Evolutionary conservation across 352 stramenopile genomes (phyloP).

Genomic region (Pythium sp.): DNA sequence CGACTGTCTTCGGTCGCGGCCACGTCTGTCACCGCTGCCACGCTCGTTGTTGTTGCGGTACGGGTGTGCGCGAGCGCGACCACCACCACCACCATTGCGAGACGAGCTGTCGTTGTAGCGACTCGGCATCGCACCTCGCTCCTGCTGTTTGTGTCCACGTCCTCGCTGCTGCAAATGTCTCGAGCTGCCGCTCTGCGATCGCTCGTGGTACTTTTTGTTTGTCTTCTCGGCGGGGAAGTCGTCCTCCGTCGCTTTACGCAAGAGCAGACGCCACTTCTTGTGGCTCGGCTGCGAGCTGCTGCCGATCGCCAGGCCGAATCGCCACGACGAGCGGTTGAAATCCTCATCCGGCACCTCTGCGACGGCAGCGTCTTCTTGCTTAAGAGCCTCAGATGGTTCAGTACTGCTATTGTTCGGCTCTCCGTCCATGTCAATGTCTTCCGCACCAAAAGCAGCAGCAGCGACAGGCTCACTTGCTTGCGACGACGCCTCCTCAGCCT

Average conservation of each 20-base stretch:
- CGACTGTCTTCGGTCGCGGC: conserved; percentile 5
- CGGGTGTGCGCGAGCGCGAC: conserved; percentile 38
- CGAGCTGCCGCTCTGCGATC: conserved; percentile 18
- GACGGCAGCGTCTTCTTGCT: neutral
- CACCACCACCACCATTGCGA: conserved; percentile 13
- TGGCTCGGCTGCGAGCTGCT: conserved; percentile 44
- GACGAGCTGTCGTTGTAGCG: conserved; percentile 19
- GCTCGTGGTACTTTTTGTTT: conserved; percentile 71
- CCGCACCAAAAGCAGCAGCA: conserved; percentile 12
- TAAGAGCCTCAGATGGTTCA: conserved; percentile 9
- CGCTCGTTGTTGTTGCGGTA: conserved; percentile 34
- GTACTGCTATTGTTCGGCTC: conserved; percentile 16
- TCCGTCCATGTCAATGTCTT: conserved; percentile 64
- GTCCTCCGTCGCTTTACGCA: conserved; percentile 68
- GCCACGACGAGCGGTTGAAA: conserved; percentile 71
- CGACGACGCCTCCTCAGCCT: conserved; percentile 7
- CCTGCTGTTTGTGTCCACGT: conserved; percentile 22
- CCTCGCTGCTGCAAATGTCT: conserved; percentile 17
- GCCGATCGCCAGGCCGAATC: conserved; percentile 45
- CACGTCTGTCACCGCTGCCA: neutral
- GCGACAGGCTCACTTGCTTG: neutral
- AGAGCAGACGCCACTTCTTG: conserved; percentile 70
- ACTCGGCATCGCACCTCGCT: conserved; percentile 28
- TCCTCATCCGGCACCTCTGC: conserved; percentile 45
- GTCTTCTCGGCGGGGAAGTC: conserved; percentile 81